A percentile compares a stretch with the other conserved stretches of the same genome.
Evolutionary conservation across 2,329 filamentous ascomycete species (phyloP).

Genomic region (Stachybotrys elegans): DNA sequence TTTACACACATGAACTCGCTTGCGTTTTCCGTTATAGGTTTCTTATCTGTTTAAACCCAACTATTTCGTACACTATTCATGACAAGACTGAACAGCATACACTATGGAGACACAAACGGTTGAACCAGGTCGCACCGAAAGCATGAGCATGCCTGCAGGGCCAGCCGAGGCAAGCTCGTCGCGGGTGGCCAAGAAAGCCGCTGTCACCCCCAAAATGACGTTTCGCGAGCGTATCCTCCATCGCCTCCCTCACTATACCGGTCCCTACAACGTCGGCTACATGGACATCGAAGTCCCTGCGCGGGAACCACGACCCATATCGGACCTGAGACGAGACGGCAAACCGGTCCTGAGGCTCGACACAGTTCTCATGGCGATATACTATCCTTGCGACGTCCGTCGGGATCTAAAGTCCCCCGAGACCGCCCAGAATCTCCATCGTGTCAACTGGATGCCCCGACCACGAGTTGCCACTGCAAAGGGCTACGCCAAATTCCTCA

Average conservation of each 20-base stretch:
- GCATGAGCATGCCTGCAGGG: background rate
- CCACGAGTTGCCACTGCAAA: slow-evolving; percentile 50
- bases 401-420: slow-evolving; percentile 11
- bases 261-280: slow-evolving; percentile 63
- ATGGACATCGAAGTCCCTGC: slow-evolving; percentile 62
- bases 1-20: too few relatives aligned
- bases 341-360: slow-evolving; percentile 36
- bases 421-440: slow-evolving; percentile 38
- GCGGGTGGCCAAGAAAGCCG: slow-evolving; percentile 6
- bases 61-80: too few relatives aligned
- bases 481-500: slow-evolving; percentile 59
- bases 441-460: slow-evolving; percentile 58
- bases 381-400: slow-evolving; percentile 52
- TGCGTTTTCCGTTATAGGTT: too few relatives aligned
- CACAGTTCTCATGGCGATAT: slow-evolving; percentile 61
- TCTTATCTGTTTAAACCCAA: too few relatives aligned
- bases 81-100: too few relatives aligned
- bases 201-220: slow-evolving; percentile 21
- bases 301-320: slow-evolving; percentile 32
- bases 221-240: slow-evolving; percentile 34
- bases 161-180: slow-evolving; percentile 1
- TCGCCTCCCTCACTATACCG: slow-evolving; percentile 55
- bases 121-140: too few relatives aligned
- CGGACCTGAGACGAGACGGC: slow-evolving; percentile 32
- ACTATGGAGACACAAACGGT: too few relatives aligned